Base-by-base conservation (phyloP, 176 grass and related monocot species). In the Microstegium vimineum region DNA sequence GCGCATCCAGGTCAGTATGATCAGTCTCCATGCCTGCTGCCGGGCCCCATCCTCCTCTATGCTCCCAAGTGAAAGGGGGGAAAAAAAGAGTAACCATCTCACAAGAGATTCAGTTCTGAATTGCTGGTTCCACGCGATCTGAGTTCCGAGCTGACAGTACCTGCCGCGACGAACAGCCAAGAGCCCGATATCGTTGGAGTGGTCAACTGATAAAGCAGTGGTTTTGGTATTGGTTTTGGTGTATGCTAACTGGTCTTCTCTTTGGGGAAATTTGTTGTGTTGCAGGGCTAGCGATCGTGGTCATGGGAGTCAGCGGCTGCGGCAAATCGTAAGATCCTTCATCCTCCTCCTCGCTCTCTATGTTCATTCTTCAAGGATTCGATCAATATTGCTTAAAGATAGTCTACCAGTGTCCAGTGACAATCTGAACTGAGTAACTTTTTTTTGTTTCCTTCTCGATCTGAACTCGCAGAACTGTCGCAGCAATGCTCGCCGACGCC, bases 231-330 rank as follows among this genome's bases (percentile, higher is more conserved):
- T n/a, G n/a, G n/a, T n/a, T n/a, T n/a, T n/a, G n/a, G n/a, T n/a
- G n/a, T n/a, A n/a, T n/a, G 70, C 6, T 47, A 25, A 74, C 18
- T 38, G n/a, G 59, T 12, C 11, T 75, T 75, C 9, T 18, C 18
- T 45, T 43, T 17, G 6, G 41, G 26, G 64, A 6, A 79, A n/a
- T 36, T 80, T 23, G 10, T 80, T 23, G 10, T 42, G 4, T 62
- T 86, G 69, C 89, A 93, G 96, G 96, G 45, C 6, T 88, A 22
- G 96, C 87, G 1, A 63, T 98, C 49, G 93, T 95, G 82, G 81
- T 91, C 77, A 95, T 98, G 93, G 96, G 96, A 57, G 93, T 98
- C 41, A 95, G 90, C 62, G 93, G 93, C 66, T 91, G 81, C 67
- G 96, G 96, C 46, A 98, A 98, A 98, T 93, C 93, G 96, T 95